Evolutionary conservation across 2,329 filamentous ascomycete genomes (phyloP), one percentile per base, ranked within the genome.

Genomic region (Diaporthe sp.): DNA sequence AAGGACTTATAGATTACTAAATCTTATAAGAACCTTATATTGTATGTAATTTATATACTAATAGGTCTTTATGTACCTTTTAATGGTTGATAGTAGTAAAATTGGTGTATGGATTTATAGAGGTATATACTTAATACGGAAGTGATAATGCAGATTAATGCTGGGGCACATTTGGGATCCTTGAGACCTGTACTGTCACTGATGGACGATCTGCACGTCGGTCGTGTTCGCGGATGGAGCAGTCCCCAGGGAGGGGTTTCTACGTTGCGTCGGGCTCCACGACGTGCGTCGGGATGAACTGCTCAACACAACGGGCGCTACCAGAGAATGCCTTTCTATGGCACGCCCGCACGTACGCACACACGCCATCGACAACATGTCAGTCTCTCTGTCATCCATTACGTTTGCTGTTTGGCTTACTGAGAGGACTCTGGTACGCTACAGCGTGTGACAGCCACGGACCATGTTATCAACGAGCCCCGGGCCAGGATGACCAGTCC

Each of bases 271-370:
- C 25, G 42, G 22, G 19, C 42, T 22, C 40, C 40, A 13, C 17
- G 25, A 45, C 38, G 25, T 67, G 61, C 45, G 45, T 52, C 45
- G 30, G 61, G 61, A 67, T 52, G 61, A 67, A 52, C 61, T 66
- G 25, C 12, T 19, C 61, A 47, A 25, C 25, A 35, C 61, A 66
- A 50, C 22, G 28, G 25, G 61, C 22, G 61, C 61, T 35, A 66
- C 61, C 60, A 64, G 60, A 47, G 25, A 64, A 30, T 22, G 25
- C 40, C 19, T 17, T 47, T 38, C 40, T 38, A 22, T 64, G 60
- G 60, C 17, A 47, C 60, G 40, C 40, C 25, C 25, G 25, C 40
- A 47, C 25, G 13, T 19, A 13, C 10, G 8, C 17, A 8, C n/a
- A 5, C 22, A 25, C 35, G 57, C 57, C 35, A 33, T 25, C 40